Evolutionary conservation across 331 rosid genomes (phyloP).

Genomic region (Rosa hybrid): DNA sequence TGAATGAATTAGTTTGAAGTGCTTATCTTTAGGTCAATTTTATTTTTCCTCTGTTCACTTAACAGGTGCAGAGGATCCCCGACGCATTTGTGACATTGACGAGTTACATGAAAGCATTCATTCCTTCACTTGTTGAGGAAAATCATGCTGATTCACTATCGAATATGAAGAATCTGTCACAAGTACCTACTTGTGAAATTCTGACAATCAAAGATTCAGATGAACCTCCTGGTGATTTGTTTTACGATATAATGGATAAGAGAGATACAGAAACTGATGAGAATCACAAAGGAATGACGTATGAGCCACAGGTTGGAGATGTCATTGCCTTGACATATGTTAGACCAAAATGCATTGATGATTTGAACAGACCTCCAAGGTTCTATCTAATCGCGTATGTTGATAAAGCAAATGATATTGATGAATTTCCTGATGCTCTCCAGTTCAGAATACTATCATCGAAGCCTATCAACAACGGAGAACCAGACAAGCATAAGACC

Average conservation of each 20-base stretch:
- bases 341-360: slow-evolving; percentile 13
- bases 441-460: slow-evolving; percentile 22
- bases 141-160: slow-evolving; percentile 51
- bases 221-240: slow-evolving; percentile 14
- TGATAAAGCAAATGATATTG: neutral
- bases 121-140: slow-evolving; percentile 52
- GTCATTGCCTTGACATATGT: slow-evolving; percentile 26
- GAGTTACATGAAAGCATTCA: slow-evolving; percentile 38
- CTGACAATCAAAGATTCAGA: neutral
- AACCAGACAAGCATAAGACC: neutral
- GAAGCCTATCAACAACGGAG: slow-evolving; percentile 14
- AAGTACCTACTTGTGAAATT: slow-evolving; percentile 36
- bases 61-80: slow-evolving; percentile 49
- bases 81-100: slow-evolving; percentile 27
- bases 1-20: neutral
- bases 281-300: neutral
- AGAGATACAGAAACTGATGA: neutral
- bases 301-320: slow-evolving; percentile 25
- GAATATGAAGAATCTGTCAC: slow-evolving; percentile 18
- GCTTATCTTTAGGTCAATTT: neutral
- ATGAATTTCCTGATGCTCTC: neutral
- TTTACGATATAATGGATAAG: neutral
- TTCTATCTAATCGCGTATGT: slow-evolving; percentile 44
- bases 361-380: slow-evolving; percentile 18
- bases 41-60: neutral